Evolutionary conservation across 139 green algal genomes (phyloP).

Genomic region (Desmodesmus armatus): DNA sequence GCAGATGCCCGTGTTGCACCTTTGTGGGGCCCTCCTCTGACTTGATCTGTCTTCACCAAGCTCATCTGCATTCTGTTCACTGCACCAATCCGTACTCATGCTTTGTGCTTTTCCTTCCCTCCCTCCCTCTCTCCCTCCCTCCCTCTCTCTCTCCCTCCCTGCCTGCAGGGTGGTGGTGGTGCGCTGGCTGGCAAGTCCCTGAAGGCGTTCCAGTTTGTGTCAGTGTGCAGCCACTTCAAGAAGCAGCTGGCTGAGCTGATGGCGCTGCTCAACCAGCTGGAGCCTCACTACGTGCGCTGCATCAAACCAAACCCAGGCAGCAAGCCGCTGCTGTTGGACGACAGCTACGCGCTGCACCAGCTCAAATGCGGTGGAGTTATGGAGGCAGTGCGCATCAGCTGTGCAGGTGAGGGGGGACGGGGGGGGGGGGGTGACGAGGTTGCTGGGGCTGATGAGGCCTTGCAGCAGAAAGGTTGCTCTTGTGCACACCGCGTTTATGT

Average conservation of each 20-base stretch:
- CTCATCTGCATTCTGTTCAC: too few relatives aligned
- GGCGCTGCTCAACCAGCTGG: slow-evolving; percentile 90
- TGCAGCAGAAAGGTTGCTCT: too few relatives aligned
- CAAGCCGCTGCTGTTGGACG: slow-evolving; percentile 89
- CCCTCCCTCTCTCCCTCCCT: too few relatives aligned
- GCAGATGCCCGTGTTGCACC: too few relatives aligned
- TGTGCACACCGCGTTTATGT: too few relatives aligned
- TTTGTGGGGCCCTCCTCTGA: too few relatives aligned
- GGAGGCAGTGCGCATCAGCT: slow-evolving; percentile 98
- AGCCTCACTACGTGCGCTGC: slow-evolving; percentile 99
- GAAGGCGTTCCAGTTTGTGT: slow-evolving; percentile 46
- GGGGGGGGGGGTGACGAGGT: neutral
- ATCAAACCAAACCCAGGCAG: slow-evolving; percentile 97
- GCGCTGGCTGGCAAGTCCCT: slow-evolving; percentile 7
- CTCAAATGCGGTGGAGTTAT: slow-evolving; percentile 98
- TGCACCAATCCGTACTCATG: too few relatives aligned
- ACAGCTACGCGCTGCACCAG: slow-evolving; percentile 94
- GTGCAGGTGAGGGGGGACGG: slow-evolving; percentile 64
- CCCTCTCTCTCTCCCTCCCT: too few relatives aligned
- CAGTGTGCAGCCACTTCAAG: slow-evolving; percentile 90
- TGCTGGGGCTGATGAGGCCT: neutral
- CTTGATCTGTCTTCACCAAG: too few relatives aligned
- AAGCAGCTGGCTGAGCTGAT: slow-evolving; percentile 96
- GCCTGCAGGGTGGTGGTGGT: too few relatives aligned
- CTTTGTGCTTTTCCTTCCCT: too few relatives aligned